Evolutionary conservation across 2,329 filamentous ascomycete species (phyloP), one percentile per base, ranked within the genome.

Genomic region (Coleophoma crateriformis): DNA sequence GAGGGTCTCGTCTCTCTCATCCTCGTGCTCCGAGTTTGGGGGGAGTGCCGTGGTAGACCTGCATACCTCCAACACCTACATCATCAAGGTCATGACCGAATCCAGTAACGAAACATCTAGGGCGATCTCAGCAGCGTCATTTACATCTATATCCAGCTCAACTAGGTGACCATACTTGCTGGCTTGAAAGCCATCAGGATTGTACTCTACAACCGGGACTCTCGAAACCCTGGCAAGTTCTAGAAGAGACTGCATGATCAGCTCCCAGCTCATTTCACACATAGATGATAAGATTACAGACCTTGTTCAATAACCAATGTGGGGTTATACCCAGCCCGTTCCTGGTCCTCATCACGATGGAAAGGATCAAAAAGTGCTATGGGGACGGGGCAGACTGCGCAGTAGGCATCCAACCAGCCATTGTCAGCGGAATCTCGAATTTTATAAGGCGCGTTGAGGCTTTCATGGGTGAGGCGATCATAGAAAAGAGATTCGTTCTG

Each of bases 101-200:
- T 14, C 50, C 54, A 35, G 54, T 50, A 38, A 56, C 48, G 20
- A 52, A 56, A 33, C 51, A 56, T 33, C 54, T 56, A n/a, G n/a
- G n/a, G 17, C 7, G n/a, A 44, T 14, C 15, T 10, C n/a, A 10
- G 4, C 22, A 27, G 22, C 15, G 12, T 33, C 22, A 39, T 34
- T 14, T 22, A 20, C 15, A 11, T 2, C 5, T n/a, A 14, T 12
- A 6, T 32, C 20, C 19, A 14, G 48, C 46, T 38, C 42, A 13
- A 27, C 11, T 27, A 13, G 19, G 27, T n/a, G 19, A 20, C 15
- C 27, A 32, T 33, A 56, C 52, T 54, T 54, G 43, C 48, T 47
- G 7, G 51, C 50, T 22, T 38, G 39, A 49, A 54, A 47, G 37
- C 50, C 50, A 27, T 50, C 41, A 12, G 47, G 50, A 49, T 56